Evolutionary conservation across 164 flowering plant genomes (phyloP).

Genomic region (Annona squamosa): DNA sequence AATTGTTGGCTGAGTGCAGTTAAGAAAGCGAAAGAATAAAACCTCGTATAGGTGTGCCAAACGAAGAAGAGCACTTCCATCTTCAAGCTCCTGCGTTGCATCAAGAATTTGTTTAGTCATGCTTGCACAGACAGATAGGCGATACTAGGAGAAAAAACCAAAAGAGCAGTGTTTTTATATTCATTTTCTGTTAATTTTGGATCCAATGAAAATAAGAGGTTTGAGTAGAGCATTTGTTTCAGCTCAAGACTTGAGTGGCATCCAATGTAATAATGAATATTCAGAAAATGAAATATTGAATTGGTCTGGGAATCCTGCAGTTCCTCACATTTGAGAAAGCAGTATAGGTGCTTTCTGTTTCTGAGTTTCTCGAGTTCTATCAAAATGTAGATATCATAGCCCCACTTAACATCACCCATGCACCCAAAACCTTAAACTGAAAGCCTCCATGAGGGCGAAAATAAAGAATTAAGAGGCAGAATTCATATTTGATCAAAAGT

Average conservation of each 20-base stretch:
- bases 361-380: background rate
- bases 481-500: no score
- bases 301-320: background rate
- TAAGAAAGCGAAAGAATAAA: background rate
- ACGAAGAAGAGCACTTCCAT: constrained; percentile 79
- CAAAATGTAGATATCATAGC: background rate
- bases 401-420: no score
- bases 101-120: background rate
- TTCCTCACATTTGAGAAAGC: background rate
- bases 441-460: no score
- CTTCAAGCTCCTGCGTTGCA: constrained; percentile 61
- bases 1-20: background rate
- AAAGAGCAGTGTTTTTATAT: background rate
- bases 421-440: no score
- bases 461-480: no score
- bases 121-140: background rate
- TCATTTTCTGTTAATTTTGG: background rate
- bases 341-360: background rate
- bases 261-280: background rate
- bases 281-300: background rate
- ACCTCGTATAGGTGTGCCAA: constrained; percentile 96
- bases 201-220: background rate
- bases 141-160: background rate
- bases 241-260: background rate
- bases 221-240: background rate